Conservation (phyloP, 139 green algal species). For the Chlorella sp. region DNA sequence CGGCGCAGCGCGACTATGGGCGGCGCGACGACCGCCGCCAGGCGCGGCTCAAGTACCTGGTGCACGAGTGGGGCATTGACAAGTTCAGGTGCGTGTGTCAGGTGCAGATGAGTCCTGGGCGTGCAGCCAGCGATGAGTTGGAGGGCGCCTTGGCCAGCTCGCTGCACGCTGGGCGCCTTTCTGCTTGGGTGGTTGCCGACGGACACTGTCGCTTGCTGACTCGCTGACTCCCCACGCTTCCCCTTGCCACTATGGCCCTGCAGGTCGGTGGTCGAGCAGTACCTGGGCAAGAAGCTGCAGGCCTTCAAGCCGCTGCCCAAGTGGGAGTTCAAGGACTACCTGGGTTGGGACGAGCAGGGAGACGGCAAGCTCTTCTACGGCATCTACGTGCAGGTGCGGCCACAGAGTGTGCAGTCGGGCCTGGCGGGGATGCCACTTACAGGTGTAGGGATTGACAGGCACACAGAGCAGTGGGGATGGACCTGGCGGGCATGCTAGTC, state of each 20-base stretch:
- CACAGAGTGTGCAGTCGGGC: too few relatives aligned
- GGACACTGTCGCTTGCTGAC: not conserved
- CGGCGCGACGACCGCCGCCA: constrained; percentile 94
- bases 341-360: constrained; percentile 96
- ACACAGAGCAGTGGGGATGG: too few relatives aligned
- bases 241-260: too few relatives aligned
- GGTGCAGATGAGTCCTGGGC: too few relatives aligned
- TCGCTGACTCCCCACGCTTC: too few relatives aligned
- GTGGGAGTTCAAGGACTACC: constrained; percentile 94
- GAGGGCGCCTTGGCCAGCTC: too few relatives aligned
- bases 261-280: constrained; percentile 88
- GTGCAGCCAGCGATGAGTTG: too few relatives aligned
- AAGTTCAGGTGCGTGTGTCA: constrained; percentile 74
- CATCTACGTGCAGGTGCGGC: constrained; percentile 81
- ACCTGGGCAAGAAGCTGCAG: constrained; percentile 95
- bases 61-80: constrained; percentile 92
- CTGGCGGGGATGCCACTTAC: too few relatives aligned
- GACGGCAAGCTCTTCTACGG: constrained; percentile 86
- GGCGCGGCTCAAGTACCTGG: constrained; percentile 97
- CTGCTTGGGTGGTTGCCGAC: too few relatives aligned
- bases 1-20: constrained; percentile 94
- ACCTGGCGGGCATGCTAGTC: too few relatives aligned
- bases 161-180: too few relatives aligned
- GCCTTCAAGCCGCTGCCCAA: constrained; percentile 80
- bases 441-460: too few relatives aligned